Evolutionary conservation across 129 eudicot genomes (phyloP).

Genomic region (Daucus carota): DNA sequence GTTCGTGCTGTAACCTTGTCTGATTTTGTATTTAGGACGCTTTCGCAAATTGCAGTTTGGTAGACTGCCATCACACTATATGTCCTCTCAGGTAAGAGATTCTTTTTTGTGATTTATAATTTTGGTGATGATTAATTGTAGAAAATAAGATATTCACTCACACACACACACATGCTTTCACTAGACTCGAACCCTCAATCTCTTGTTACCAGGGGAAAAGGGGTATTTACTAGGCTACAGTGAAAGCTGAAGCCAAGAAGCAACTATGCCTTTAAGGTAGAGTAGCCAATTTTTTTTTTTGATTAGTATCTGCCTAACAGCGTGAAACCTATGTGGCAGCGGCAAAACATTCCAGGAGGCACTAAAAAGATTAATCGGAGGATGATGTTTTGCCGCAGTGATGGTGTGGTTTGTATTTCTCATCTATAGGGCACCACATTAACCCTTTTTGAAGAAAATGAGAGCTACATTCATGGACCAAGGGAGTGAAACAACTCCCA

Average conservation of each 20-base stretch:
- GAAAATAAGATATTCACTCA: neutral
- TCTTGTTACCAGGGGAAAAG: neutral
- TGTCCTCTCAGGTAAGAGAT: neutral
- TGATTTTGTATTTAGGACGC: neutral
- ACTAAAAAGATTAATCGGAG: too few species aligned
- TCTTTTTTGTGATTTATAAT: too few species aligned
- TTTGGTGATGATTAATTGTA: neutral
- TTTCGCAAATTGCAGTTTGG: too few species aligned
- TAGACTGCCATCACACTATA: neutral
- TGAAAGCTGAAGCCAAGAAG: neutral
- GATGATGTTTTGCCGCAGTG: too few species aligned
- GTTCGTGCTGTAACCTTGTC: neutral
- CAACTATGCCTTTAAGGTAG: neutral
- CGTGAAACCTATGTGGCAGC: neutral
- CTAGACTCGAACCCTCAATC: neutral
- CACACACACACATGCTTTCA: neutral
- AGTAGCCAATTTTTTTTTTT: neutral
- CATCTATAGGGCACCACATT: too few species aligned
- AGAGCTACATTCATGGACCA: too few species aligned
- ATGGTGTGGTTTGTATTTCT: too few species aligned
- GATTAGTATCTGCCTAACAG: neutral
- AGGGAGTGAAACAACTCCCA: too few species aligned
- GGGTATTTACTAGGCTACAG: neutral
- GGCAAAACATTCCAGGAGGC: neutral
- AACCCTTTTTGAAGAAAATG: too few species aligned